Conservation (phyloP, 805 yeast genomes). For the Yamadazyma philogaea region DNA sequence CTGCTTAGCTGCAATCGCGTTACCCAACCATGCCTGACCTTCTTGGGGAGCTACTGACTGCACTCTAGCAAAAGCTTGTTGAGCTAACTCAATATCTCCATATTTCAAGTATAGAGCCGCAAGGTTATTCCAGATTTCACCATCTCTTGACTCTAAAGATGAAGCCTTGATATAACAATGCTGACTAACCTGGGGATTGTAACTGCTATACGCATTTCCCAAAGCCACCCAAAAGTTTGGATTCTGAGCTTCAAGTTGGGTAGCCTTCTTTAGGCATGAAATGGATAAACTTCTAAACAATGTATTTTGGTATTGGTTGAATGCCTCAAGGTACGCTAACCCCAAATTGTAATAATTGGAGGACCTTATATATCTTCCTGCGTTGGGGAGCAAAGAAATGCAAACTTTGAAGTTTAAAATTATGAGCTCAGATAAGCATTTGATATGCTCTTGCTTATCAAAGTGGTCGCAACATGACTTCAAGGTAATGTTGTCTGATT, state of each 20-base stretch:
- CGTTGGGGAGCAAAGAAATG: slow-evolving; percentile 29
- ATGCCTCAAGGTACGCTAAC: slow-evolving; percentile 51
- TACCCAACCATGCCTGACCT: slow-evolving; percentile 80
- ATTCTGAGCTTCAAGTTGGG: slow-evolving; percentile 67
- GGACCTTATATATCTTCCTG: slow-evolving; percentile 52
- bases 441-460: slow-evolving; percentile 16
- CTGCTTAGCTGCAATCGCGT: slow-evolving; percentile 60
- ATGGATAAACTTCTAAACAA: slow-evolving; percentile 51
- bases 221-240: slow-evolving; percentile 77
- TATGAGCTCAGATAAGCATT: slow-evolving; percentile 39
- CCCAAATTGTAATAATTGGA: slow-evolving; percentile 69
- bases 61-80: slow-evolving; percentile 66
- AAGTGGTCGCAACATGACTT: slow-evolving; percentile 21
- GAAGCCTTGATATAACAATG: slow-evolving; percentile 89
- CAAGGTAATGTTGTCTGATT: slow-evolving; percentile 8
- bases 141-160: slow-evolving; percentile 63
- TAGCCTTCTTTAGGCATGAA: slow-evolving; percentile 58
- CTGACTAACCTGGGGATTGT: slow-evolving; percentile 74
- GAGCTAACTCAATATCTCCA: slow-evolving; percentile 70
- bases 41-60: slow-evolving; percentile 80
- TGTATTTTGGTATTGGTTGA: slow-evolving; percentile 15
- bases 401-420: slow-evolving; percentile 50
- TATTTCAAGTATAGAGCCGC: slow-evolving; percentile 71
- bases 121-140: slow-evolving; percentile 73
- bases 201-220: slow-evolving; percentile 68